Conservation (phyloP, 228 moss, liverwort and hornwort species). For the Sphagnum fallax region DNA sequence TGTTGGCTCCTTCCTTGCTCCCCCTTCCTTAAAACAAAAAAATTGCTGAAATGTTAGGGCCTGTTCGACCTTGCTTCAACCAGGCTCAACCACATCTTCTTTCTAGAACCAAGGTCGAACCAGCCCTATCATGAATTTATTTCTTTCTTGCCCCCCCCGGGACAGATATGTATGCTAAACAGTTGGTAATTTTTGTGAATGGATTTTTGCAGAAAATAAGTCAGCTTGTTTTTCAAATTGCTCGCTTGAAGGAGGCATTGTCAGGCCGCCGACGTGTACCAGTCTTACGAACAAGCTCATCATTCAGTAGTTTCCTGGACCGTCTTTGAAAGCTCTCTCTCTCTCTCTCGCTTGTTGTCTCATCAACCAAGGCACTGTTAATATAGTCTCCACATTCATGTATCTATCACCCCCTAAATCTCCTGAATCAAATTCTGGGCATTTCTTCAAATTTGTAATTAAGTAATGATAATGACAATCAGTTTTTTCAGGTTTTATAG, state of each 20-base stretch:
- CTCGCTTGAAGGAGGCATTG: slow-evolving; percentile 46
- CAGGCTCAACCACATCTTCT: background rate
- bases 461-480: too few species aligned
- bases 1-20: background rate
- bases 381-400: too few species aligned
- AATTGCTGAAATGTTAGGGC: background rate
- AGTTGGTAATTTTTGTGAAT: background rate
- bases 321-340: too few species aligned
- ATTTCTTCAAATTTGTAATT: too few species aligned
- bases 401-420: too few species aligned
- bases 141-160: too few species aligned
- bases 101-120: too few species aligned
- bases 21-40: background rate
- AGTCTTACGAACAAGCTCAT: slow-evolving; percentile 35
- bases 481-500: too few species aligned
- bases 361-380: too few species aligned
- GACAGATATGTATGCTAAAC: background rate
- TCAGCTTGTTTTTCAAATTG: slow-evolving; percentile 50
- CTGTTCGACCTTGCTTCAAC: background rate
- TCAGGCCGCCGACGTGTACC: slow-evolving; percentile 49
- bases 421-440: too few species aligned
- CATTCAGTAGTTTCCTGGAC: slow-evolving; percentile 27
- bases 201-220: slow-evolving; percentile 41
- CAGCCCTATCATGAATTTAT: too few species aligned
- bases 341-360: background rate